phyloP scores from a whole-genome alignment of 2,329 filamentous ascomycete species.

The Clarireedia monteithiana region DNA sequence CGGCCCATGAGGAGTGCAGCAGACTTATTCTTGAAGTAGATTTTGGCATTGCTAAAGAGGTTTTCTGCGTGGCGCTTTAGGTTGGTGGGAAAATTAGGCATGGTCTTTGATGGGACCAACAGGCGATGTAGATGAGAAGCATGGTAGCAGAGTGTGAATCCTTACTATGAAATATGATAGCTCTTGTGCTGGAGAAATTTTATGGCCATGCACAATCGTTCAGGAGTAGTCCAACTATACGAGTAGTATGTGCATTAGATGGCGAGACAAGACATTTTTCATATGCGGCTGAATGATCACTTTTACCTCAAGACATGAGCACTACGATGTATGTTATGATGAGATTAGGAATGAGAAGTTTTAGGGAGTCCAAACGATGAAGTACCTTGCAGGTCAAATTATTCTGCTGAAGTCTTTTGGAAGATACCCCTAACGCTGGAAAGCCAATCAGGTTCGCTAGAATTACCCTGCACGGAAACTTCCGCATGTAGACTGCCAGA shows the following conservation, averaged over 20 bases:
- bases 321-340: background rate
- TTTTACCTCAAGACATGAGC: background rate
- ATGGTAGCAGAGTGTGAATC: conserved; percentile 4
- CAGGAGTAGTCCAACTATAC: background rate
- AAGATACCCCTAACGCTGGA: no score
- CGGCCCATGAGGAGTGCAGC: conserved; percentile 51
- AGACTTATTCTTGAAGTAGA: conserved; percentile 50
- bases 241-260: background rate
- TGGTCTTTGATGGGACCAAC: conserved; percentile 1
- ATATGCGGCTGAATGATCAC: background rate
- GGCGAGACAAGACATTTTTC: conserved; percentile 5
- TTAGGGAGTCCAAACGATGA: background rate
- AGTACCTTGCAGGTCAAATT: no score
- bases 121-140: conserved; percentile 7
- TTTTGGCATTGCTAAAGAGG: conserved; percentile 16
- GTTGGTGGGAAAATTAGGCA: conserved; percentile 14
- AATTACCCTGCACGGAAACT: background rate
- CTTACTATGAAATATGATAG: conserved; percentile 7
- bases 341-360: background rate
- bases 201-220: background rate
- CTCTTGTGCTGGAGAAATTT: background rate
- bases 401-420: no score
- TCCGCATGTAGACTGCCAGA: conserved; percentile 4
- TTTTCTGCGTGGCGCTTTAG: conserved; percentile 17
- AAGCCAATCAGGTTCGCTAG: background rate